These are phyloP conservation scores for Ogataea degrootiae DNA, from an alignment of 805 yeast species.

Conservation along the genomic window DNA sequence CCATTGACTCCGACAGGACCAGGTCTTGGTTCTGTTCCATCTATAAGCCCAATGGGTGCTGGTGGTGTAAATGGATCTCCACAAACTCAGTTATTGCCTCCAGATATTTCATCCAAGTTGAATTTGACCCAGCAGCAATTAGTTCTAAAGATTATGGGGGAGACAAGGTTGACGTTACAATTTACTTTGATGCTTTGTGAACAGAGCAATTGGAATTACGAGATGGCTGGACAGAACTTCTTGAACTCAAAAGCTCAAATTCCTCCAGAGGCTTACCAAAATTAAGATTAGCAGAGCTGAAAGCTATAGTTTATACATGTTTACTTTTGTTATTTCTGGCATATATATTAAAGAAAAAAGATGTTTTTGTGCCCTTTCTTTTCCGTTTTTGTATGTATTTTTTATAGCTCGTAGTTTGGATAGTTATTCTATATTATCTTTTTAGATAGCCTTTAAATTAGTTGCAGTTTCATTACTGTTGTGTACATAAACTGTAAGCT, in stretches of 20 bases:
- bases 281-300: not conserved
- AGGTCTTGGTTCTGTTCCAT: too few species aligned
- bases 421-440: too few species aligned
- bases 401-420: too few species aligned
- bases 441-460: too few species aligned
- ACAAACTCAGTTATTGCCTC: constrained; percentile 34
- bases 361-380: too few species aligned
- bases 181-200: constrained; percentile 80
- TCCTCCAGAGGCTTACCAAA: constrained; percentile 51
- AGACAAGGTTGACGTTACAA: constrained; percentile 73
- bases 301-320: not conserved
- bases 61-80: not conserved
- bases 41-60: too few species aligned
- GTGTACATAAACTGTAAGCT: too few species aligned
- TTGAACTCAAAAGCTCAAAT: constrained; percentile 51
- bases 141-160: constrained; percentile 57
- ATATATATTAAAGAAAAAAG: too few species aligned
- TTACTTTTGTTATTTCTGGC: not conserved
- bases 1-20: too few species aligned
- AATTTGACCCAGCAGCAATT: constrained; percentile 57
- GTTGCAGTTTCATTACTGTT: too few species aligned
- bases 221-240: constrained; percentile 65
- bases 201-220: constrained; percentile 82
- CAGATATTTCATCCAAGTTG: constrained; percentile 48
- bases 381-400: too few species aligned